A percentile compares a stretch with the other conserved stretches of the same genome.
These are phyloP conservation scores for Strobilomyces dryophilus DNA, from an alignment of 768 basidiomycete genomes.

Conservation along the genomic window DNA sequence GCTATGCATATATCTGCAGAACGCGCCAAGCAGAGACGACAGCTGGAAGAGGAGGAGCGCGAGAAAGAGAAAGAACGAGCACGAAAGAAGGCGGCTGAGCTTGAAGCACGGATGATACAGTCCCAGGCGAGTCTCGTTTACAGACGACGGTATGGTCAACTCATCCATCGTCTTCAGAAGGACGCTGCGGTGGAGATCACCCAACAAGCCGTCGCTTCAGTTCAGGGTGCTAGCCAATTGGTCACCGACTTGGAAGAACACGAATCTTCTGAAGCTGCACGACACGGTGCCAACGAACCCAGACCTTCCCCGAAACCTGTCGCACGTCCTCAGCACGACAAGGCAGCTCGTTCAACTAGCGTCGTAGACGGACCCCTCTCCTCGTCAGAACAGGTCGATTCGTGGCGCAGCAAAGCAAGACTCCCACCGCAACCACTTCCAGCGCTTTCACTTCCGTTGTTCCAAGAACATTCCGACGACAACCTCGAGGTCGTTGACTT, in stretches of 20 bases:
- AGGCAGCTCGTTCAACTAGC: conserved; percentile 1
- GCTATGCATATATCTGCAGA: conserved; percentile 85
- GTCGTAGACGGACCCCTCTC: conserved; percentile 26
- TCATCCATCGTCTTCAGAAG: conserved; percentile 24
- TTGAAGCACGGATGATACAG: conserved; percentile 61
- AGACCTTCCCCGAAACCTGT: conserved; percentile 34
- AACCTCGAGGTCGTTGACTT: conserved; percentile 81
- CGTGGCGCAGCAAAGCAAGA: conserved; percentile 59
- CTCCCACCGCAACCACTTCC: conserved; percentile 26
- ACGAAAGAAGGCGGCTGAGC: conserved; percentile 69
- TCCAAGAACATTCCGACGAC: conserved; percentile 44
- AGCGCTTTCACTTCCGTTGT: conserved; percentile 31
- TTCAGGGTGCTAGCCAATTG: conserved; percentile 5
- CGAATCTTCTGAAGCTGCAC: background rate
- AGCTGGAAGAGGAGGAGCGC: conserved; percentile 80
- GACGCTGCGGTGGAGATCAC: conserved; percentile 41
- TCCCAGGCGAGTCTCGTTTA: conserved; percentile 16
- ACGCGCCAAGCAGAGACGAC: conserved; percentile 72
- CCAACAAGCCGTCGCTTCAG: conserved; percentile 41
- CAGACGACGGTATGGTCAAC: conserved; percentile 5
- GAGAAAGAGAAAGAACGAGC: conserved; percentile 80
- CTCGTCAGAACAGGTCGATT: conserved; percentile 41
- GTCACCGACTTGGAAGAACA: conserved; percentile 5
- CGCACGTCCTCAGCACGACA: conserved; percentile 21
- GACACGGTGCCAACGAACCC: conserved; percentile 23